Base-by-base conservation (phyloP, 2,329 filamentous ascomycete genomes). In the Claviceps paspali region DNA sequence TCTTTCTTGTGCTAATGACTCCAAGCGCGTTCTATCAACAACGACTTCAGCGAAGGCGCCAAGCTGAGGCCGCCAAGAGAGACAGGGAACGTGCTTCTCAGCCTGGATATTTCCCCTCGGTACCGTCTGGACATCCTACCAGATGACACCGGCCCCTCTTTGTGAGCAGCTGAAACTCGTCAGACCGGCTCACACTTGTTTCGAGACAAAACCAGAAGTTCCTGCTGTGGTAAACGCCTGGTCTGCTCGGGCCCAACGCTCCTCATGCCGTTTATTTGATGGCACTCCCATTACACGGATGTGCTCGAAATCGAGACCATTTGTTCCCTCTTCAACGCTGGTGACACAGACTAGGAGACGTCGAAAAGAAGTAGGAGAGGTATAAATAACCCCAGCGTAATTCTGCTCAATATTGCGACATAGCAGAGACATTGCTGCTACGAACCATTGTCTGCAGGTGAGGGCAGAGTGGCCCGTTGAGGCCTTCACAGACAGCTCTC, bases 11-110 rank as follows among this genome's bases (percentile, higher is more conserved):
- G 32, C 38, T 43, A 33, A 43, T 21, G 2, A 8, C 26, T 9
- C 2, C 1, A 23, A 91, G 84, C 49, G 71, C 76, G 19, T 94
- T 98, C 58, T 92, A 85, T 53, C 80, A 88, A 48, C 83, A 86
- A 62, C 76, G 91, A 12, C 55, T 94, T 35, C 76, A 85, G 53
- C 81, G 80, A 52, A 79, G 86, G 52, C 51, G 60, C 10, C 57
- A 62, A 28, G 49, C 48, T 1, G 60, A 61, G 30, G 50, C 53
- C 4, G 81, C 85, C 9, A 92, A 78, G 57, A 69, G 82, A 36
- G 91, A 88, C 51, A 75, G 79, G 30, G 84, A 95, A 55, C 74
- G 85, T 31, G 57, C 93, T 42, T 79, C 74, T 44, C 80, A 86
- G 51, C 82, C 85, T 2, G 73, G 69, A 19, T 73, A 81, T 41